phyloP scores from a whole-genome alignment of 1,139 yeast species.

The Lodderomyces elongisporus region DNA sequence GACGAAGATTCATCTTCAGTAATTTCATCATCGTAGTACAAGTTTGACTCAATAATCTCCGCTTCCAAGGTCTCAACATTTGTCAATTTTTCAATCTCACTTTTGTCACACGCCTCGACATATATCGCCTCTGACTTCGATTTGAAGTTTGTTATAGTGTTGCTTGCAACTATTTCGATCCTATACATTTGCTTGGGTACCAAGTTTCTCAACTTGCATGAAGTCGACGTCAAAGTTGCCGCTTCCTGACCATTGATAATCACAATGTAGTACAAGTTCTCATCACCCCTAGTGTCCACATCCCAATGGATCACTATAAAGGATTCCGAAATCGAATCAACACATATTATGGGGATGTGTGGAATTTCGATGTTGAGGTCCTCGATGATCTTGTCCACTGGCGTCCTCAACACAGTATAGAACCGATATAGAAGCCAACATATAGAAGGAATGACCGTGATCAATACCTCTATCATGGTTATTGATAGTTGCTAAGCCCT shows the following conservation, averaged over 20 bases:
- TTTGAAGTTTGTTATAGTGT: slow-evolving; percentile 32
- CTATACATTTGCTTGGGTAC: slow-evolving; percentile 27
- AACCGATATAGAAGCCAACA: slow-evolving; percentile 42
- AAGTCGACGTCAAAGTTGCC: slow-evolving; percentile 33
- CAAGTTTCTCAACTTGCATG: slow-evolving; percentile 35
- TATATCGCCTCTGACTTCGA: slow-evolving; percentile 33
- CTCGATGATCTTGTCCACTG: slow-evolving; percentile 32
- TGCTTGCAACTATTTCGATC: slow-evolving; percentile 37
- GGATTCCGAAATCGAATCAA: slow-evolving; percentile 29
- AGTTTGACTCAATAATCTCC: background rate
- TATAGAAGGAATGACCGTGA: slow-evolving; percentile 40
- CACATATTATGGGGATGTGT: slow-evolving; percentile 35
- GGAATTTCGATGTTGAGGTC: slow-evolving; percentile 41
- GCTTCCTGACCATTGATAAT: slow-evolving; percentile 36
- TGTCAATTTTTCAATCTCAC: slow-evolving; percentile 8
- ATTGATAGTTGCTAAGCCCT: too few relatives aligned
- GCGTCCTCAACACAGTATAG: slow-evolving; percentile 31
- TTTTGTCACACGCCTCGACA: slow-evolving; percentile 12
- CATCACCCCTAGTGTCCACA: slow-evolving; percentile 27
- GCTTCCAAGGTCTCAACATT: slow-evolving; percentile 10
- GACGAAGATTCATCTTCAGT: background rate
- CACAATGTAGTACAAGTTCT: slow-evolving; percentile 32
- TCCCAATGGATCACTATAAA: slow-evolving; percentile 44
- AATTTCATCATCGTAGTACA: background rate
- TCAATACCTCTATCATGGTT: slow-evolving; percentile 35